Percentiles rank a stretch among this genome's conserved stretches.
Conservation (phyloP, 1,139 yeast species). For the Sugiyamaella pinicola region DNA sequence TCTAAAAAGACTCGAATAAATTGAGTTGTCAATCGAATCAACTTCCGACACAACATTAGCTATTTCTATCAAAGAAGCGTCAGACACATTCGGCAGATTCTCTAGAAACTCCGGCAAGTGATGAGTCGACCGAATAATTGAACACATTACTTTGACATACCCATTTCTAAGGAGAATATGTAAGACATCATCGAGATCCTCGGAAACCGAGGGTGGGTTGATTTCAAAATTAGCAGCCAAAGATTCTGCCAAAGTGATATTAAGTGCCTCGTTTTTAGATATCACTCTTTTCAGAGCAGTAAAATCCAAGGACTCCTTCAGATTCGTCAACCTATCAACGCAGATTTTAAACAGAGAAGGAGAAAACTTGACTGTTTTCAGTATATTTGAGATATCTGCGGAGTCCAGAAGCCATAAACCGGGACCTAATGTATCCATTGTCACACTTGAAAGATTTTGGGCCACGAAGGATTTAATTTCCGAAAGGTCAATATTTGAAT, state of each 20-base stretch:
- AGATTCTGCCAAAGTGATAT: slow-evolving; percentile 4
- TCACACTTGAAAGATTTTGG: not conserved
- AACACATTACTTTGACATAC: not conserved
- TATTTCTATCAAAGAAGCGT: slow-evolving; percentile 4
- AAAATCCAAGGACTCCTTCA: slow-evolving; percentile 5
- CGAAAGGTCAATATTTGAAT: not conserved
- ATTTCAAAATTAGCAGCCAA: slow-evolving; percentile 8
- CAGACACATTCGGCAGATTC: not conserved
- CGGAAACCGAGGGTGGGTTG: not conserved
- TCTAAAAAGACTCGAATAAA: not conserved
- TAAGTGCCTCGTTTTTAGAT: not conserved
- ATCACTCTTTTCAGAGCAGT: not conserved
- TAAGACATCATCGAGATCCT: slow-evolving; percentile 9
- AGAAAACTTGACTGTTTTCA: not conserved
- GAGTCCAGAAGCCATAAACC: slow-evolving; percentile 17
- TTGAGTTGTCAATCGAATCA: not conserved
- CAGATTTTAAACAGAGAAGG: not conserved
- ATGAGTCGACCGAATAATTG: slow-evolving; percentile 12
- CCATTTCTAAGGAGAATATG: slow-evolving; percentile 2
- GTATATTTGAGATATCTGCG: not conserved
- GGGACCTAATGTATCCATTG: not conserved
- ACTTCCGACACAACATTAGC: slow-evolving; percentile 5
- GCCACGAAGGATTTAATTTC: slow-evolving; percentile 8
- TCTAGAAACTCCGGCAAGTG: slow-evolving; percentile 9
- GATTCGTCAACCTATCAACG: slow-evolving; percentile 9